Percentiles rank a stretch among this genome's conserved stretches.
Conservation (phyloP, 768 basidiomycete species). For the Sarcodon aspratus region DNA sequence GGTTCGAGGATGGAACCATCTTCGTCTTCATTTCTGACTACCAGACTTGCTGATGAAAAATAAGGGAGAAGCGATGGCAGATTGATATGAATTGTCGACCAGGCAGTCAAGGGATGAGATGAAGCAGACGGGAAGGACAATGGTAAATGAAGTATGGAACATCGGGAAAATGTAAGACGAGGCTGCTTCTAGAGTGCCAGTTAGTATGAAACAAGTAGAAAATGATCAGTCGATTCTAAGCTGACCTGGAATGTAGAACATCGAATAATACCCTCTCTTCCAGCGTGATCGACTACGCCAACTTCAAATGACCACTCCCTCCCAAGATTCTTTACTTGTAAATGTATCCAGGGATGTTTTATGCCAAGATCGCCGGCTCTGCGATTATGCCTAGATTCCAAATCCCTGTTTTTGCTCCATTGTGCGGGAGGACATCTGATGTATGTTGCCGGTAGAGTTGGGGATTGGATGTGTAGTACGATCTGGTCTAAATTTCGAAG, state of each 20-base stretch:
- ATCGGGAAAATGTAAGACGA: conserved; percentile 28
- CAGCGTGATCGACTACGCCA: conserved; percentile 54
- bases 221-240: background rate
- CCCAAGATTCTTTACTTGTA: conserved; percentile 61
- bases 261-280: conserved; percentile 47
- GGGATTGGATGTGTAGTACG: conserved; percentile 73
- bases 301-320: conserved; percentile 69
- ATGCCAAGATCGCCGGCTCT: conserved; percentile 34
- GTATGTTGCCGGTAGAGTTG: conserved; percentile 55
- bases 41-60: conserved; percentile 40
- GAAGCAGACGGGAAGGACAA: conserved; percentile 48
- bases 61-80: conserved; percentile 48
- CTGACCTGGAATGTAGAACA: conserved; percentile 76
- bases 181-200: conserved; percentile 38
- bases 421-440: conserved; percentile 44
- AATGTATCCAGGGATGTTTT: conserved; percentile 62
- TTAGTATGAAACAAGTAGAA: conserved; percentile 2
- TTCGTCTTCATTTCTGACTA: conserved; percentile 8
- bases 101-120: conserved; percentile 50
- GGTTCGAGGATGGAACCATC: conserved; percentile 1
- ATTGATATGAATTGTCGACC: conserved; percentile 55
- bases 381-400: conserved; percentile 2
- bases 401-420: background rate
- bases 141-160: conserved; percentile 53
- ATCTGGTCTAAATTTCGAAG: conserved; percentile 42